phyloP scores from a whole-genome alignment of 352 stramenopile genomes.

The Blastocystis sp. region DNA sequence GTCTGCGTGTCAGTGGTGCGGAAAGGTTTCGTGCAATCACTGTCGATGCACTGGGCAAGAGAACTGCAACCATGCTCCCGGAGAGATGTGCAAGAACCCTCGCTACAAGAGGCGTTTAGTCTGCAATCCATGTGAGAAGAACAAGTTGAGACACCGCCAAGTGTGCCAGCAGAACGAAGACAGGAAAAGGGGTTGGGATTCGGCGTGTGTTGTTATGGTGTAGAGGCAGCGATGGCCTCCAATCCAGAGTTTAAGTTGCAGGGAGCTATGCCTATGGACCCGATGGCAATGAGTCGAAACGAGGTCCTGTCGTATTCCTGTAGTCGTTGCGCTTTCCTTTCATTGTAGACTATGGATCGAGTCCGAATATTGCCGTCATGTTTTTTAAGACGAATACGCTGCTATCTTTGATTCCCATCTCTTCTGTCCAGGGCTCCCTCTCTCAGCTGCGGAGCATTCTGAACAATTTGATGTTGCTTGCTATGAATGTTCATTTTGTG shows the following conservation, averaged over 20 bases:
- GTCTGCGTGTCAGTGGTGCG: slow-evolving; percentile 60
- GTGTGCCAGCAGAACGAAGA: slow-evolving; percentile 5
- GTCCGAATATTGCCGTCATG: slow-evolving; percentile 28
- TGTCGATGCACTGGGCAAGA: slow-evolving; percentile 52
- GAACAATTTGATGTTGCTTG: slow-evolving; percentile 7
- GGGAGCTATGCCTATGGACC: background rate
- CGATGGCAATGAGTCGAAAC: background rate
- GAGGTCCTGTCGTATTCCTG: background rate
- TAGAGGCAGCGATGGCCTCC: background rate
- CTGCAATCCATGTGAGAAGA: slow-evolving; percentile 69
- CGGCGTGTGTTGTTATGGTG: background rate
- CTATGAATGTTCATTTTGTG: background rate
- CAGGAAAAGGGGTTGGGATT: background rate
- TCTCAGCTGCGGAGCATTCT: background rate
- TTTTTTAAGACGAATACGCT: slow-evolving; percentile 33
- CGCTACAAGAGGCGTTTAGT: slow-evolving; percentile 61
- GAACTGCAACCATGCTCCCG: slow-evolving; percentile 60
- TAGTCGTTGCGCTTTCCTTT: background rate
- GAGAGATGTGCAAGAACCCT: slow-evolving; percentile 61
- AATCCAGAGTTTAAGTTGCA: background rate
- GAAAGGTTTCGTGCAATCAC: slow-evolving; percentile 48
- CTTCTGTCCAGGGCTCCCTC: slow-evolving; percentile 1
- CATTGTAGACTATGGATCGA: background rate
- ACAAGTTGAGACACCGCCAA: slow-evolving; percentile 49
- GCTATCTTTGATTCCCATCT: slow-evolving; percentile 23